Evolutionary conservation across 1,139 yeast genomes (phyloP), one percentile per base, ranked within the genome.

Genomic region (Kodamaea derodonti): DNA sequence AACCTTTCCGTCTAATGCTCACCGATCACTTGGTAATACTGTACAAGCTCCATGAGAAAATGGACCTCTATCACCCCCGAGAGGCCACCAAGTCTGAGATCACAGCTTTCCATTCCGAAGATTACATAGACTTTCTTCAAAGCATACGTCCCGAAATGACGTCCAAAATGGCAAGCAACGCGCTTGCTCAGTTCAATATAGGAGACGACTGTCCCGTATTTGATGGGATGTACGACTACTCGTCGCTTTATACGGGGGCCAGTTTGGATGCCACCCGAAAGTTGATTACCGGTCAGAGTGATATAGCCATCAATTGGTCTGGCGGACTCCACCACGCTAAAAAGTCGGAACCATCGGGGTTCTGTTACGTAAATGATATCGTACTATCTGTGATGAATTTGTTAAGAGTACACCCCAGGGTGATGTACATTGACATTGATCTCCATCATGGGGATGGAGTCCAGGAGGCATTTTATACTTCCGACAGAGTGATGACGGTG

Each of bases 361-460:
- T 92, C 52, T 92, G 98, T 56, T 92, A 90, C 54, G 85, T 88
- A 33, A 92, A 92, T 58, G 98, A 92, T 59, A 92, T 92, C 47
- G 98, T 90, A 1, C 64, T 92, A 39, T 87, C 95, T 24, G 86
- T 90, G 25, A 62, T 92, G 37, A 86, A 90, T 50, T 62, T 92
- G 38, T 68, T 92, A 45, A 69, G 97, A 42, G 84, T 84, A 42
- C 95, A 87, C 54, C 90, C 97, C 4, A 71, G 97, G 38, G 97
- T 92, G 4, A 66, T 92, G 52, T 92, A 92, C 55, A 87, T 92
- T 37, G 98, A 92, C 59, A 90, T 90, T 37, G 98, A 92, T 57
- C 77, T 92, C 17, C 98, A 92, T 57, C 98, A 92, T 55, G 98
- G 98, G 16, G 98, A 92, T 56, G 98, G 97, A 35, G 98, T 92